Base-by-base conservation (phyloP, 495 filamentous ascomycete species). In the Thermothielavioides terrestris region DNA sequence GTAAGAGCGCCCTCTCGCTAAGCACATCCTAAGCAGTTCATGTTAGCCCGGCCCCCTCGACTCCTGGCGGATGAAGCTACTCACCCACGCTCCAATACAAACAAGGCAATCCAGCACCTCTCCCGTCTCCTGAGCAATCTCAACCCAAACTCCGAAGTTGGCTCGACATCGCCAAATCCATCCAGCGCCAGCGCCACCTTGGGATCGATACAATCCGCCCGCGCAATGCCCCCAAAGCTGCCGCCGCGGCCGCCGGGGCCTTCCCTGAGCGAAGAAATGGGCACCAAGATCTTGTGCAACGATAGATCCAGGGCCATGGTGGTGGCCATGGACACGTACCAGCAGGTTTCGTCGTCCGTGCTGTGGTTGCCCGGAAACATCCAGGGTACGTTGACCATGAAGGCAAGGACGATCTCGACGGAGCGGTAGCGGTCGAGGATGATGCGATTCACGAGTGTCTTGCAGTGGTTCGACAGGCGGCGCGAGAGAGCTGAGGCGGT, bases 381-480 rank as follows among this genome's bases (percentile, higher is more conserved):
- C 84, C 84, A 87, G 10, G 84, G 83, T 21, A 87, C 75, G 54
- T 86, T 85, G n/a, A 83, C 76, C 80, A 86, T 84, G 52, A 85
- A 87, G 2, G 80, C 84, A 12, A 87, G 60, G 5, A 87, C 77
- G 47, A 87, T 85, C 59, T 87, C 84, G 7, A 83, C 80, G 6
- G 84, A 87, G 30, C 78, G 75, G 54, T 78, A 70, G 2, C 82
- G 74, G 34, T 78, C 69, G 0, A 68, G 61, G 31, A 82, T 77
- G 21, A 85, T 73, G 18, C 75, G 71, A 41, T 79, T 74, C 0
- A 80, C 83, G 10, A 87, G 73, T 36, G 68, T 69, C 52, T 81
- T 84, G 58, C 78, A 78, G 58, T 86, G 83, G 44, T 74, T 73
- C 0, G 76, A 78, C 8, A 87, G 68, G 35, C 84, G 66, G 34